Base-by-base conservation (phyloP, 2,329 filamentous ascomycete species). In the Xylariaceae sp. region DNA sequence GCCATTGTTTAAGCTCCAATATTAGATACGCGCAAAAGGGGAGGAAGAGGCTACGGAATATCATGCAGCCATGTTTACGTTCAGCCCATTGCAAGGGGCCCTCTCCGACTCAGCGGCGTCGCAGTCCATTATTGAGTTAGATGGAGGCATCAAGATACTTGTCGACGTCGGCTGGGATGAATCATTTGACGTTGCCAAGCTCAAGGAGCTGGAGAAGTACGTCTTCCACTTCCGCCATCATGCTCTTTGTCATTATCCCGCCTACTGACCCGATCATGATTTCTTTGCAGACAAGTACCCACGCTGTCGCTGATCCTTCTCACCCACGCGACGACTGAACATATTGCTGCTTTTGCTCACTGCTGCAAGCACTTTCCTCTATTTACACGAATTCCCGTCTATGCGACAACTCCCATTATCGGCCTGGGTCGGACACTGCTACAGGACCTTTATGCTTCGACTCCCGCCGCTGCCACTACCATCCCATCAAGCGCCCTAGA, bases 81-180 rank as follows among this genome's bases (percentile, higher is more conserved):
- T 97, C 75, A 95, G 89, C 67, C 87, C 94, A 40, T 80, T 99
- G 53, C 87, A 96, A 64, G 94, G 94, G 70, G 93, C 94, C 57
- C 91, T 95, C 68, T 92, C 91, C 45, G 84, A 89, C 62, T 94
- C 91, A 40, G 81, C 86, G 53, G 92, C 93, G 36, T 95, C 92
- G 59, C 92, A 97, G 72, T 97, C 94, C n/a, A 84, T 99, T 29
- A 79, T 99, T 41, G 93, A 97, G 77, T 88, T 99, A 50, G 94
- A 99, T 76, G 93, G 93, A 60, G 94, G 93, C 54, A 88, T 99
- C 75, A 97, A 97, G 73, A 85, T 99, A 46, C 82, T 99, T 48
- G 85, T 99, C 30, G 93, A 97, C 70, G 87, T 97, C 37, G 94
- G 94, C 55, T 99, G 94, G 94, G 92, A 97, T 70, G 91, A 96